A percentile compares a stretch with the other conserved stretches of the same genome.
Conservation (phyloP, 2,329 filamentous ascomycete species). For the Bipolaris bicolor region DNA sequence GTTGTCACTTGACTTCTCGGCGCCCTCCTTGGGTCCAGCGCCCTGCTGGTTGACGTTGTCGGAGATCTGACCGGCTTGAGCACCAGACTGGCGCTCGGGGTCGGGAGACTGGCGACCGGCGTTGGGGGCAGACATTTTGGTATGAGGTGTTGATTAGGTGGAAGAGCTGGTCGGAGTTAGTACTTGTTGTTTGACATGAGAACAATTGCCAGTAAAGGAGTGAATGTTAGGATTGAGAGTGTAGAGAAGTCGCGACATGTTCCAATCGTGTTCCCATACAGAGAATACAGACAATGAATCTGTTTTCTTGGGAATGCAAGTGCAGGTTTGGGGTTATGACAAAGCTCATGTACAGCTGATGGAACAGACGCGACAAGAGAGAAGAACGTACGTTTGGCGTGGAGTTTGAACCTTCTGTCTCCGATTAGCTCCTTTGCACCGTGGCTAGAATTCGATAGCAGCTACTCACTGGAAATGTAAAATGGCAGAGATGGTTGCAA, state of each 20-base stretch:
- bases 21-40: slow-evolving; percentile 48
- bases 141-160: neutral
- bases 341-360: neutral
- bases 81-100: slow-evolving; percentile 69
- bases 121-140: slow-evolving; percentile 66
- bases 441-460: too few relatives aligned
- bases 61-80: slow-evolving; percentile 66
- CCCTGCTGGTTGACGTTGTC: slow-evolving; percentile 63
- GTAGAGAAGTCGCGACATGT: neutral
- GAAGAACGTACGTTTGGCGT: neutral
- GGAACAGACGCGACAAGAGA: neutral
- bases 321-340: neutral
- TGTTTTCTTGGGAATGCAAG: too few relatives aligned
- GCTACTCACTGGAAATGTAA: neutral
- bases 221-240: neutral
- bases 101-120: slow-evolving; percentile 79
- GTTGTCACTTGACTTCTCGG: slow-evolving; percentile 59
- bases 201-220: too few relatives aligned
- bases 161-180: slow-evolving; percentile 2
- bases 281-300: neutral
- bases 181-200: neutral
- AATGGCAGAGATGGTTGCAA: neutral
- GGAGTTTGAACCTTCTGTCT: neutral
- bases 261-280: neutral
- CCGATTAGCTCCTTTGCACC: neutral